Conservation (phyloP, 306 rosid species). For the Macrotyloma uniflorum region DNA sequence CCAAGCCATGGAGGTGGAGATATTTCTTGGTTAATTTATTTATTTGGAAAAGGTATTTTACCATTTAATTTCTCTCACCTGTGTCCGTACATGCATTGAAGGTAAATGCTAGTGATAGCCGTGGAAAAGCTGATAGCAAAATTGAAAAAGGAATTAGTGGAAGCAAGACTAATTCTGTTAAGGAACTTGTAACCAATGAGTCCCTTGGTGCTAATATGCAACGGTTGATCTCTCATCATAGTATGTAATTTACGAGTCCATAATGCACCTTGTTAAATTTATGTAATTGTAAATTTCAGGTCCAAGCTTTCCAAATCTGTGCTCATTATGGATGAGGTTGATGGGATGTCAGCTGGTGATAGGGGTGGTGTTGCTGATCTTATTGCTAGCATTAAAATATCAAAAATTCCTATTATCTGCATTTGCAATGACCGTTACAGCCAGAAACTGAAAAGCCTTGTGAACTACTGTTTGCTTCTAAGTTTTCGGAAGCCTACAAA, state of each 20-base stretch:
- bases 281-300: constrained; percentile 58
- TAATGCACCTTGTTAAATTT: constrained; percentile 25
- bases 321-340: constrained; percentile 98
- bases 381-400: constrained; percentile 86
- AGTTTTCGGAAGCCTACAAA: constrained; percentile 91
- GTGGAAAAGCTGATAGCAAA: constrained; percentile 94
- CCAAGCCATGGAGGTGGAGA: constrained; percentile 78
- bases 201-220: constrained; percentile 54
- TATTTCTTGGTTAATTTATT: constrained; percentile 33
- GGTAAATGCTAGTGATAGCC: constrained; percentile 99
- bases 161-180: constrained; percentile 85
- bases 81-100: constrained; percentile 39
- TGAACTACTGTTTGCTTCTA: constrained; percentile 91
- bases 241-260: constrained; percentile 19
- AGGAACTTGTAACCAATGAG: constrained; percentile 82
- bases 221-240: constrained; percentile 59
- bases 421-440: constrained; percentile 98
- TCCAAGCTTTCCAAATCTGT: constrained; percentile 74
- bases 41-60: constrained; percentile 3
- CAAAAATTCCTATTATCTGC: constrained; percentile 95
- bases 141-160: constrained; percentile 88
- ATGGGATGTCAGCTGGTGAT: constrained; percentile 99
- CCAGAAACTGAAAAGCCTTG: constrained; percentile 93
- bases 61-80: constrained; percentile 26
- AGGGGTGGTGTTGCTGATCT: constrained; percentile 98